Evolutionary conservation across 169 alveolate genomes (phyloP).

Genomic region (Eimeria brunetti): DNA sequence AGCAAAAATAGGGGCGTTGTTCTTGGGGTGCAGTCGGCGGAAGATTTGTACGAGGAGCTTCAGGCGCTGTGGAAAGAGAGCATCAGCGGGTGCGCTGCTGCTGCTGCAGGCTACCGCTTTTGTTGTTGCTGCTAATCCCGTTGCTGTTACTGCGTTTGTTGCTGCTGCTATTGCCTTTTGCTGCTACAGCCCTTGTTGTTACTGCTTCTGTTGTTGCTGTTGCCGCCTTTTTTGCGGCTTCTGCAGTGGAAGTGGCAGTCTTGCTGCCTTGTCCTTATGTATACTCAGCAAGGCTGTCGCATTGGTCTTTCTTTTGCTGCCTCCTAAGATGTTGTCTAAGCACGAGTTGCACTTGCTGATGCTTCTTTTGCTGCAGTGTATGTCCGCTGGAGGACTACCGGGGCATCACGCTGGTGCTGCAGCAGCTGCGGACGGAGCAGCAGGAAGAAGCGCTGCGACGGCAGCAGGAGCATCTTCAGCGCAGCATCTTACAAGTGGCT

Average conservation of each 20-base stretch:
- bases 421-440: constrained; percentile 68
- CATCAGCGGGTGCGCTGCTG: constrained; percentile 37
- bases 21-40: constrained; percentile 26
- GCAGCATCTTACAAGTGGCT: not conserved
- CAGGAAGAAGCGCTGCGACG: constrained; percentile 50
- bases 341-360: not conserved
- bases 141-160: not conserved
- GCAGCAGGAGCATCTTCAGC: constrained; percentile 53
- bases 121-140: not conserved
- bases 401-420: constrained; percentile 61
- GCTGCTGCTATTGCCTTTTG: not conserved
- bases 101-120: too few relatives aligned
- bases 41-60: constrained; percentile 30
- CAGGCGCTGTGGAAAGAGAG: constrained; percentile 51
- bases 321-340: not conserved
- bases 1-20: not conserved
- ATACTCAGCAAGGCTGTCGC: too few relatives aligned
- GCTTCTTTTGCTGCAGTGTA: constrained; percentile 30
- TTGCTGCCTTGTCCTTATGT: not conserved
- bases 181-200: not conserved
- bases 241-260: not conserved
- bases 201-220: constrained; percentile 2
- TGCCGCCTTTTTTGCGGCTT: not conserved
- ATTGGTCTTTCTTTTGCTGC: not conserved
- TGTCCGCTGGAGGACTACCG: constrained; percentile 58